phyloP scores from a whole-genome alignment of 192 early-diverging fungal genomes.

The Coemansia sp. region DNA sequence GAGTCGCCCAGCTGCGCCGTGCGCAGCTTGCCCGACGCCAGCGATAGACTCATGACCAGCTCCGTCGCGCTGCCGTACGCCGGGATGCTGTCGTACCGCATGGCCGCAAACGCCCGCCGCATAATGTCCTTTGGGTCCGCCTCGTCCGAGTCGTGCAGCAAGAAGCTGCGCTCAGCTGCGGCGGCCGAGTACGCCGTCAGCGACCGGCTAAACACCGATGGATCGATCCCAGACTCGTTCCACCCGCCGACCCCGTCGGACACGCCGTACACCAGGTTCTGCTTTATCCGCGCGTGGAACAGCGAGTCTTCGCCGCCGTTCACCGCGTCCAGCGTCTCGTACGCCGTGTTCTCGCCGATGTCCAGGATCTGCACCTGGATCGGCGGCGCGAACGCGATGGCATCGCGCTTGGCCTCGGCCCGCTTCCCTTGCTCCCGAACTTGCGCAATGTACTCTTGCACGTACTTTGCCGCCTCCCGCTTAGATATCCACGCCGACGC shows the following conservation, averaged over 20 bases:
- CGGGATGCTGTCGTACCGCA: conserved; percentile 34
- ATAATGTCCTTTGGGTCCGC: conserved; percentile 45
- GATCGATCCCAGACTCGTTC: conserved; percentile 50
- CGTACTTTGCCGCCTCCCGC: conserved; percentile 40
- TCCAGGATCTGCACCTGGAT: conserved; percentile 49
- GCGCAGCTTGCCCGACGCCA: conserved; percentile 23
- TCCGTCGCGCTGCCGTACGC: conserved; percentile 46
- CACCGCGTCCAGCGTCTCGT: conserved; percentile 44
- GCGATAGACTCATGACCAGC: conserved; percentile 30
- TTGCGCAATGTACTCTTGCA: conserved; percentile 38
- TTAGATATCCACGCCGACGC: conserved; percentile 55
- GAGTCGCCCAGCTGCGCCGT: conserved; percentile 52
- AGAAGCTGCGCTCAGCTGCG: conserved; percentile 20
- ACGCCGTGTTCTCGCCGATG: conserved; percentile 2
- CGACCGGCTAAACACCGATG: conserved; percentile 48
- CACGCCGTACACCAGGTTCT: conserved; percentile 48
- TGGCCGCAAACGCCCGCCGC: conserved; percentile 40
- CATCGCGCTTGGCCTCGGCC: conserved; percentile 1
- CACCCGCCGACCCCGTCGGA: conserved; percentile 53
- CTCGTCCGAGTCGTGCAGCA: conserved; percentile 50
- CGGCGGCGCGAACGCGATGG: conserved; percentile 35
- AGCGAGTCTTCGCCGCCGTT: conserved; percentile 52
- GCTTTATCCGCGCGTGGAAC: conserved; percentile 41
- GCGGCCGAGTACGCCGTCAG: conserved; percentile 40
- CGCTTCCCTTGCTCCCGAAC: conserved; percentile 11